Percentiles rank a stretch among this genome's conserved stretches.
phyloP scores from a whole-genome alignment of 2,329 filamentous ascomycete genomes.

The Colletotrichum trifolii region DNA sequence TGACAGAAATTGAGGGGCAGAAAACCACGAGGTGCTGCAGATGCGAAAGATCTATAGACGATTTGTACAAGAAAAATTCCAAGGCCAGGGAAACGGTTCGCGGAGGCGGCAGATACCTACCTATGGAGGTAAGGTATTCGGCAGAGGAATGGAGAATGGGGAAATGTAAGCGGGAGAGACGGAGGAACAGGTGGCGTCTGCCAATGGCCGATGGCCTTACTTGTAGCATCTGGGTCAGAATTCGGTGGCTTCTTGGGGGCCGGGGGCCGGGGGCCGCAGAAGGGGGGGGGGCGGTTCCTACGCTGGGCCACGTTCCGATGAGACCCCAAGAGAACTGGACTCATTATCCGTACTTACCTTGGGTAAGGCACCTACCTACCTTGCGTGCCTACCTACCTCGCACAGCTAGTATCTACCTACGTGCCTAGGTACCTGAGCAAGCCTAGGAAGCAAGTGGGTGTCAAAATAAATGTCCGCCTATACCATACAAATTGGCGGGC shows the following conservation, averaged over 20 bases:
- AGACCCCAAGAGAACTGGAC: too few species aligned
- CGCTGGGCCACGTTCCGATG: constrained; percentile 4
- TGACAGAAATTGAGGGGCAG: background rate
- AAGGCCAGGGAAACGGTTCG: constrained; percentile 10
- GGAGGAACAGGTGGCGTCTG: constrained; percentile 35
- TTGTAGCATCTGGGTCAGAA: too few species aligned
- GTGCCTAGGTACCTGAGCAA: too few species aligned
- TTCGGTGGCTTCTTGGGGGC: constrained; percentile 12
- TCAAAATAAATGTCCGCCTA: too few species aligned
- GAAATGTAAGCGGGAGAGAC: constrained; percentile 23
- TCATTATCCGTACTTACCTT: too few species aligned
- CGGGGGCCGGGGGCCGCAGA: constrained; percentile 27
- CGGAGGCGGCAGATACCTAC: background rate
- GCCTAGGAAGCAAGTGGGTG: too few species aligned
- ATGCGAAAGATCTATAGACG: constrained; percentile 1
- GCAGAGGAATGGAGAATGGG: constrained; percentile 24
- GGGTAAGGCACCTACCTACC: too few species aligned
- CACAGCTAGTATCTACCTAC: too few species aligned
- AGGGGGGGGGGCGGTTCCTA: constrained; percentile 2
- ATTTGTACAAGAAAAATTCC: constrained; percentile 3
- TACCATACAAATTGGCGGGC: too few species aligned
- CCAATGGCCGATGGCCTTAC: background rate
- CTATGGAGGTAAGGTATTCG: background rate
- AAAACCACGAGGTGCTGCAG: background rate
- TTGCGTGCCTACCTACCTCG: too few species aligned